These are phyloP conservation scores for Populus simonii DNA, from an alignment of 345 rosid genomes.

Conservation along the genomic window DNA sequence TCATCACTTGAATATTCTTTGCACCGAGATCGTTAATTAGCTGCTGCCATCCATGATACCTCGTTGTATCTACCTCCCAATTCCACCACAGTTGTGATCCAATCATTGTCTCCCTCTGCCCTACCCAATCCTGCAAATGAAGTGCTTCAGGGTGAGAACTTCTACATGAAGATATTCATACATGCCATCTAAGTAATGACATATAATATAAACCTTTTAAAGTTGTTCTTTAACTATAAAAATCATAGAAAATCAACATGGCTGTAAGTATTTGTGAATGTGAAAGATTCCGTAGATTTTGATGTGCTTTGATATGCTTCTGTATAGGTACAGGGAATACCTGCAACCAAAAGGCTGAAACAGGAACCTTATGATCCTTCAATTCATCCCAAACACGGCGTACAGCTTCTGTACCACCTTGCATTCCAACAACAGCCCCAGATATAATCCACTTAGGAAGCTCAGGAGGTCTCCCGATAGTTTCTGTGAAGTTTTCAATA, in stretches of 20 bases:
- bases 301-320: background rate
- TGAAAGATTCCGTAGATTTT: background rate
- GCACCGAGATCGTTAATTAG: conserved; percentile 45
- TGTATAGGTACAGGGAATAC: conserved; percentile 25
- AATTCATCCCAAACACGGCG: conserved; percentile 46
- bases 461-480: conserved; percentile 66
- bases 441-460: conserved; percentile 77
- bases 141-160: conserved; percentile 4
- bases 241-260: background rate
- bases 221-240: background rate
- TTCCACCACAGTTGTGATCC: conserved; percentile 84
- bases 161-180: background rate
- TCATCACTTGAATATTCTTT: conserved; percentile 58
- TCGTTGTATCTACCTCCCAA: conserved; percentile 60
- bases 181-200: background rate
- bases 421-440: conserved; percentile 80
- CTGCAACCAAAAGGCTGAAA: conserved; percentile 82
- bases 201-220: background rate
- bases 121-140: conserved; percentile 65
- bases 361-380: conserved; percentile 44
- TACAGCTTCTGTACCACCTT: conserved; percentile 72
- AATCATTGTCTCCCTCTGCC: conserved; percentile 55
- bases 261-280: background rate
- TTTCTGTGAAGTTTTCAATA: conserved; percentile 51
- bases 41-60: conserved; percentile 57